Base-by-base conservation (phyloP, 139 green algal species). In the Pycnococcus provasolii region DNA sequence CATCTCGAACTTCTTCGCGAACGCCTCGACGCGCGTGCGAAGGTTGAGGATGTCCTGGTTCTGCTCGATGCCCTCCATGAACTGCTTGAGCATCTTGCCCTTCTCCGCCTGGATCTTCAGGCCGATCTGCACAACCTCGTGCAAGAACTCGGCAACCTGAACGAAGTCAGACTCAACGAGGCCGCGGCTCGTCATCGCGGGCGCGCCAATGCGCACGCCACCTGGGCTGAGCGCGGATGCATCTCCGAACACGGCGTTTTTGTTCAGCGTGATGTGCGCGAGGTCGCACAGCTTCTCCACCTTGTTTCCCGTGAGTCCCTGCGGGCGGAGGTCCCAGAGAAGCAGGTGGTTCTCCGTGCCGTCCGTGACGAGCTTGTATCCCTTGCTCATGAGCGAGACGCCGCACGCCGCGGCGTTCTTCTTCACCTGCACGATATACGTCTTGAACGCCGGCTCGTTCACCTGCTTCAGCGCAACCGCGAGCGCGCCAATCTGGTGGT, bases 191-290 rank as follows among this genome's bases (percentile, higher is more conserved):
- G 88, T 94, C 88, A 94, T 94, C 62, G 88, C 88, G 7, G 88
- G 88, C 6, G 84, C 62, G 45, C 88, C 88, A 55, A 95, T 88
- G 68, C 88, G 85, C 4, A 89, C 81, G 53, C 88, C 88, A 54
- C 88, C 88, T 4, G 88, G 88, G 0, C 84, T 80, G 48, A 95
- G 77, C 5, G 88, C 88, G 57, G 48, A 81, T 51, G 86, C 82
- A 69, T 95, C 88, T 26, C 88, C 88, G 63, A 88, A 86, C 51
- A 95, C 88, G 45, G 87, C 84, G 71, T 95, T 95, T 74, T 94
- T 95, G 81, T 95, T 95, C 3, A 95, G 79, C 6, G 88, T 95
- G 79, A 95, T 92, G 80, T 94, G 87, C 58, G 73, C 76, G 53
- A 89, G 45, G 67, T 95, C 88, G 73, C 85, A 91, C 39, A 86